Evolutionary conservation across 2,329 filamentous ascomycete genomes (phyloP), one percentile per base, ranked within the genome.

Genomic region (Neopestalotiopsis sp.): DNA sequence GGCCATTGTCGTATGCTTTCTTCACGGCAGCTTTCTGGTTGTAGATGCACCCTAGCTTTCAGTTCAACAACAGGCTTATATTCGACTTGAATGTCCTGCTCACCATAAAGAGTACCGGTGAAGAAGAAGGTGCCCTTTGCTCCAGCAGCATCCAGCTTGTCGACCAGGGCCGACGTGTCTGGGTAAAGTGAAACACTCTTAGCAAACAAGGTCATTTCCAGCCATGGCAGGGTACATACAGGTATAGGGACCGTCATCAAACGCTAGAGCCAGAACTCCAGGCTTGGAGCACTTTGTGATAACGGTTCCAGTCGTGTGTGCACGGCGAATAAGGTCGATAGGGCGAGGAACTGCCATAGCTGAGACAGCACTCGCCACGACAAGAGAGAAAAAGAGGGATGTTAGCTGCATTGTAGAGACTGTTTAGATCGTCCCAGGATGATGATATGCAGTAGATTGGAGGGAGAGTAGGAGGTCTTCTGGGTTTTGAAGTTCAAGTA

Each of bases 81-180:
- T 28, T 14, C 17, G 49, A 34, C 13, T 14, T 10, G 9, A 61
- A 10, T 62, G 34, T 58, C n/a, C 10, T 73, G 73, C 70, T 56
- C 74, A 74, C 78, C 84, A 64, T 85, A 85, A 30, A 86, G 78
- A 0, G 84, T 86, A 1, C 84, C 84, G 0, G 84, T 86, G 74
- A 82, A 82, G 78, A 87, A 88, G 76, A 87, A 88, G 2, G 85
- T 88, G 5, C 82, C 86, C 74, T 86, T 87, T 57, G 82, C 85
- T 7, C 81, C 82, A 6, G 81, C 82, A 3, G 75, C 74, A 72
- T 86, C 81, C 20, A 89, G 79, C 17, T 82, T 84, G 72, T 88
- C 84, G n/a, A 89, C 78, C 1, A 88, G 77, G 60, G 80, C 77
- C 2, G 76, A 80, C 0, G 85, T 88, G 73, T 84, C 68, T 69